Base-by-base conservation (phyloP, 2,329 filamentous ascomycete genomes). In the Talaromyces marneffei region DNA sequence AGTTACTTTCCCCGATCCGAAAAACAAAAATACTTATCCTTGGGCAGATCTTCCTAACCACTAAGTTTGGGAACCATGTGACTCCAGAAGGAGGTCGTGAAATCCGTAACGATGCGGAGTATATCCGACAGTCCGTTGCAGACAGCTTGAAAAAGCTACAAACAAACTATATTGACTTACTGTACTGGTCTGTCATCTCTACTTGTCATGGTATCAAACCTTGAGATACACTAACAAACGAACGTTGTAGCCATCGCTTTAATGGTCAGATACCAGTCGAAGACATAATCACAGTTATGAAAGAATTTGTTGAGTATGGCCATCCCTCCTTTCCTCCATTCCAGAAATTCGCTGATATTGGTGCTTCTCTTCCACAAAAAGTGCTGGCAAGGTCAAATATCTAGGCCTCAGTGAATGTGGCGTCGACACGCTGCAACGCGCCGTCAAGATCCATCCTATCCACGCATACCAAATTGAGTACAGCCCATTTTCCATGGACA, bases 381-480 rank as follows among this genome's bases (percentile, higher is more conserved):
- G 37, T 20, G 37, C 37, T 57, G 77, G 77, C 39, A 79, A 78
- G 66, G 74, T 79, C 62, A 72, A 75, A 42, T 75, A 73, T 18
- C 73, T 79, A 60, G 75, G 76, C 20, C 63, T 79, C 23, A 76
- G 72, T 55, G 77, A 79, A 61, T 74, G 77, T 31, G 71, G 74
- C 60, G 77, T 75, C 14, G 71, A 74, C 50, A 80, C 77, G 0
- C 77, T 80, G 63, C 73, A 74, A 52, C 66, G 74, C 57, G 75
- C 77, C 65, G 71, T 70, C 16, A 71, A 71, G 54, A 77, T 85
- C 46, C 79, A 82, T 65, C 83, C 82, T 18, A 81, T 87, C 55
- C 77, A 78, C 1, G 80, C 81, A 1, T 83, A 87, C 4, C 85
- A 88, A 66, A 80, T 86, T 31, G 85, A 87, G 68, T 77, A 86